Evolutionary conservation across 306 rosid species (phyloP), one percentile per base, ranked within the genome.

Genomic region (Crotalaria pallida): DNA sequence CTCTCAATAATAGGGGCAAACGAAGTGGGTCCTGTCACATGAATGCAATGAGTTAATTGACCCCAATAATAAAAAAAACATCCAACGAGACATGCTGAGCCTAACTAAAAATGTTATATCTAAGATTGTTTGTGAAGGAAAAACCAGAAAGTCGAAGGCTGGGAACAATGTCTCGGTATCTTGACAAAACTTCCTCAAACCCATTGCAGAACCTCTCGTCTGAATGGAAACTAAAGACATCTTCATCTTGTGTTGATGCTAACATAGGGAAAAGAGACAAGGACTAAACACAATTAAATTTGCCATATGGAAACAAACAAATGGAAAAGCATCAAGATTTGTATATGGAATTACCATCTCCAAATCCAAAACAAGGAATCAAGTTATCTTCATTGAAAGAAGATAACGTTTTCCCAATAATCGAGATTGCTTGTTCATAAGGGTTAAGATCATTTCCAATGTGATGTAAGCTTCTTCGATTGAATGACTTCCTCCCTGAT

Each of bases 381-480:
- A 84, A 34, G 75, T 84, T 86, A 66, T 88, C 91, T 44, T 88
- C 96, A 47, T 88, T 91, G 21, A 88, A 88, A 10, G 81, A 84
- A 15, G 89, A 84, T 79, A 88, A 41, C 33, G 89, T 88, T 67
- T 84, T 88, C 59, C 96, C 96, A 74, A 86, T 81, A 60, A 88
- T 84, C 72, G 96, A 78, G 74, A 88, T 86, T 24, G 96, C 96
- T 67, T 82, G 91, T 61, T 88, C 82, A 59, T 86, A 88, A 21
- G 96, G 92, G 77, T 88, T 88, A 36, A 23, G 70, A 45, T 2
- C 56, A 43, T 31, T 1, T 31, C 33, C 72, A 67, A 61, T 10
- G 79, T 87, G 85, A 84, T 92, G 98, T 77, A 92, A 86, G 69
- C 98, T 89, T 78, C 72, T 77, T 61, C 92, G 83, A 67, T 88